phyloP scores from a whole-genome alignment of 345 rosid genomes.

The Salix purpurea region DNA sequence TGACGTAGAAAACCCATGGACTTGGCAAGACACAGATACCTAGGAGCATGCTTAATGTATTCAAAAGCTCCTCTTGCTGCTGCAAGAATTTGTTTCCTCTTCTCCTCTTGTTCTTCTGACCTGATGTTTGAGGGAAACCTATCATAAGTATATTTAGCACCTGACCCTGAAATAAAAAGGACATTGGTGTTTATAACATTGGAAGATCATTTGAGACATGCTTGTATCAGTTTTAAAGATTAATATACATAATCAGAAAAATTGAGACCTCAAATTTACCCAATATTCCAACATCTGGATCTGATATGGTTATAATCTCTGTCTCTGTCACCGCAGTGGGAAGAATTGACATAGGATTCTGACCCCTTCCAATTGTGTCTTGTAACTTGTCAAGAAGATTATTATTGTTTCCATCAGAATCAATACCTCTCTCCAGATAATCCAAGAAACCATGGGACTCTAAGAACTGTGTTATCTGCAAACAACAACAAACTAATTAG shows the following conservation, averaged over 20 bases:
- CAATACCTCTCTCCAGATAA: constrained; percentile 68
- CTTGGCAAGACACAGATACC: constrained; percentile 43
- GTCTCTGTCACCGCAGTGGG: constrained; percentile 37
- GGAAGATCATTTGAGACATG: neutral
- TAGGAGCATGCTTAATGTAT: constrained; percentile 62
- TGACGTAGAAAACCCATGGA: neutral
- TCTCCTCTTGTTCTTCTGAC: constrained; percentile 93
- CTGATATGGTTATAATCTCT: constrained; percentile 88
- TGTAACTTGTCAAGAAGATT: no score
- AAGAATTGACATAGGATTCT: no score
- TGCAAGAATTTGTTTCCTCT: constrained; percentile 90
- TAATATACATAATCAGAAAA: neutral
- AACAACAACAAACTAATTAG: neutral
- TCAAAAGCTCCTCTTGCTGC: constrained; percentile 87
- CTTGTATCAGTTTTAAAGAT: neutral
- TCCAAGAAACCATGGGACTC: constrained; percentile 89
- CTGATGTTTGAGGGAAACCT: constrained; percentile 88
- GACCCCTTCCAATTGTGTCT: no score
- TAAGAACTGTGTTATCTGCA: constrained; percentile 76
- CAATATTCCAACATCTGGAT: constrained; percentile 64
- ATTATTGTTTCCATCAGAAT: no score
- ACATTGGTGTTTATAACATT: neutral
- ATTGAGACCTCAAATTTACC: constrained; percentile 39
- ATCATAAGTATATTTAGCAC: constrained; percentile 87
- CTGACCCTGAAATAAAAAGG: constrained; percentile 33